Conservation (phyloP, 2,329 filamentous ascomycete species). For the Lachnellula willkommii region DNA sequence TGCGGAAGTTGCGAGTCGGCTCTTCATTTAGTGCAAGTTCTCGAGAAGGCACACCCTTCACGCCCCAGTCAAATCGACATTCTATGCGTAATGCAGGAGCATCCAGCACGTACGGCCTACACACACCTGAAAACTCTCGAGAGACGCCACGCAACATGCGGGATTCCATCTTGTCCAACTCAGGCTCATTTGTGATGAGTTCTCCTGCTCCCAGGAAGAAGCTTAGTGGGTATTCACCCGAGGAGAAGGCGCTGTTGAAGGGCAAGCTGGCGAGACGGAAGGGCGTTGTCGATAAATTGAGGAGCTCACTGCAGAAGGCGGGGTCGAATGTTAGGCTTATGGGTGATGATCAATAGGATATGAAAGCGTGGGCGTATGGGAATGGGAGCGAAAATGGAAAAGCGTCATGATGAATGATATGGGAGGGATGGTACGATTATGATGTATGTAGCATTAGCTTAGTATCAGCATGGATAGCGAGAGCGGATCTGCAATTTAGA, state of each 20-base stretch:
- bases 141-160: constrained; percentile 22
- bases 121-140: constrained; percentile 28
- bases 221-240: constrained; percentile 53
- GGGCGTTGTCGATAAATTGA: constrained; percentile 48
- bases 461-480: background rate
- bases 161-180: constrained; percentile 27
- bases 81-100: constrained; percentile 20
- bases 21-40: constrained; percentile 32
- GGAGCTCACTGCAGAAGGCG: constrained; percentile 28
- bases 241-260: constrained; percentile 54
- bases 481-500: background rate
- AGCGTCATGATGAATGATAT: background rate
- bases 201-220: constrained; percentile 50
- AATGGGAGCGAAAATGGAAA: background rate
- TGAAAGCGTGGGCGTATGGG: background rate
- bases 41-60: constrained; percentile 40
- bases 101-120: constrained; percentile 25
- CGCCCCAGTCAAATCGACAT: constrained; percentile 25
- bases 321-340: constrained; percentile 28
- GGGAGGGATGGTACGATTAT: background rate
- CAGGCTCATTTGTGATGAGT: constrained; percentile 15
- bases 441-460: background rate
- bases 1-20: constrained; percentile 63
- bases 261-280: constrained; percentile 49
- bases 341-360: constrained; percentile 22